phyloP scores from a whole-genome alignment of 2,329 filamentous ascomycete species.

The Fusarium sp. region DNA sequence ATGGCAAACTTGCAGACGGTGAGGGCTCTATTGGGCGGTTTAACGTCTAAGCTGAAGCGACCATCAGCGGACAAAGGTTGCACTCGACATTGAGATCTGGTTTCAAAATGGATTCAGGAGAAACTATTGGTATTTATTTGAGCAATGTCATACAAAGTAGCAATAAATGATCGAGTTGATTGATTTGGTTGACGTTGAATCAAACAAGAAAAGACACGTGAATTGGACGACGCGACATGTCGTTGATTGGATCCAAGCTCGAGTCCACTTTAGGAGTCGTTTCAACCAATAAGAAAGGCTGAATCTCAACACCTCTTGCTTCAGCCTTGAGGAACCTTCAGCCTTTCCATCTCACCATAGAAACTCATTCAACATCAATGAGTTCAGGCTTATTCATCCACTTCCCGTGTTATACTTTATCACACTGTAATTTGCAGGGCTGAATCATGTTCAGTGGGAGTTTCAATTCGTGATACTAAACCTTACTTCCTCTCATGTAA shows the following conservation, averaged over 20 bases:
- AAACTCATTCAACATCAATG: constrained; percentile 16
- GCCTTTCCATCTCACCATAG: constrained; percentile 38
- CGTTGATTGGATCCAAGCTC: constrained; percentile 18
- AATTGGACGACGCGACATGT: constrained; percentile 18
- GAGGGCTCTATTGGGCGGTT: background rate
- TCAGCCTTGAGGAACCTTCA: constrained; percentile 41
- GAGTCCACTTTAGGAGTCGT: constrained; percentile 23
- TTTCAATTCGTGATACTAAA: background rate
- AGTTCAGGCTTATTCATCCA: constrained; percentile 3
- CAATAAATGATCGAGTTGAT: background rate
- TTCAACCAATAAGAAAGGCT: constrained; percentile 30
- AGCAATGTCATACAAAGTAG: background rate
- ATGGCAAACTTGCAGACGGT: background rate
- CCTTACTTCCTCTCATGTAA: constrained; percentile 19
- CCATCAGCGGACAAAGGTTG: background rate
- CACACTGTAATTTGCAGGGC: constrained; percentile 11
- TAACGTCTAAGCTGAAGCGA: background rate
- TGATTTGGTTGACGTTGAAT: background rate
- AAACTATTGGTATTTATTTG: background rate
- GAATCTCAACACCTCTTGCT: constrained; percentile 14
- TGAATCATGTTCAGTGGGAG: constrained; percentile 20
- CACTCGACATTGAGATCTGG: background rate
- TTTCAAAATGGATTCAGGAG: background rate
- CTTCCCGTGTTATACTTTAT: constrained; percentile 20
- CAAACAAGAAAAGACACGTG: constrained; percentile 1